Conservation (phyloP, 139 green algal genomes). For the Raphidocelis subcapitata region DNA sequence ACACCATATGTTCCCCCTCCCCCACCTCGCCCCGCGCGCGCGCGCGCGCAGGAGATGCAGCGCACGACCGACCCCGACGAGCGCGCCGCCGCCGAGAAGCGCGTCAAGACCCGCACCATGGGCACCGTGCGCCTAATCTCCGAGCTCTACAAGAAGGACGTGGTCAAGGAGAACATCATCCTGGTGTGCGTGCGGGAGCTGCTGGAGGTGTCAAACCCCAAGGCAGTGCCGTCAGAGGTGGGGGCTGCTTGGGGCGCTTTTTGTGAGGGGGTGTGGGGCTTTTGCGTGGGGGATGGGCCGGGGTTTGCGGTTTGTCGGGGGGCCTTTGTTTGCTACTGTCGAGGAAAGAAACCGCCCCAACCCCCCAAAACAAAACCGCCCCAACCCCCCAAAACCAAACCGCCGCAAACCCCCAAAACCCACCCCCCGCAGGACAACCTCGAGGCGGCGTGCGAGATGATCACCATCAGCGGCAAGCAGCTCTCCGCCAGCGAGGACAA, state of each 20-base stretch:
- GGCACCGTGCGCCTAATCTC: slow-evolving; percentile 97
- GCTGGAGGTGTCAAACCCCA: slow-evolving; percentile 51
- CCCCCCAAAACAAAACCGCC: no score
- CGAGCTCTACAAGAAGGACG: slow-evolving; percentile 94
- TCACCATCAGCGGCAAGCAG: slow-evolving; percentile 58
- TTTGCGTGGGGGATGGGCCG: no score
- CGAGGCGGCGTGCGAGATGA: slow-evolving; percentile 91
- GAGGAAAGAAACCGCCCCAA: no score
- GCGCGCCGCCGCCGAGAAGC: slow-evolving; percentile 58
- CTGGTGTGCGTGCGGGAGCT: slow-evolving; percentile 86
- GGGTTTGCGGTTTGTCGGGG: no score
- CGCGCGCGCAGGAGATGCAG: slow-evolving; percentile 43
- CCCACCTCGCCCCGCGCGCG: neutral
- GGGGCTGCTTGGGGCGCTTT: no score
- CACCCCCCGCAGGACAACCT: slow-evolving; percentile 86
- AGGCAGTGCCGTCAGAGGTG: neutral
- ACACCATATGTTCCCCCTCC: neutral
- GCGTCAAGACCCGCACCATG: slow-evolving; percentile 84
- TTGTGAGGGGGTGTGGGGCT: neutral
- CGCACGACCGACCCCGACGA: slow-evolving; percentile 40
- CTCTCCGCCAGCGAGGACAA: slow-evolving; percentile 12
- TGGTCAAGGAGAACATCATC: slow-evolving; percentile 94
- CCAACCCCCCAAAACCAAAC: no score
- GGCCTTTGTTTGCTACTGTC: no score
- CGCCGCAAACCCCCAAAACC: slow-evolving; percentile 21